Evolutionary conservation across 1,284 basidiomycete species (phyloP).

Genomic region (Apiotrichum akiyoshidainum): DNA sequence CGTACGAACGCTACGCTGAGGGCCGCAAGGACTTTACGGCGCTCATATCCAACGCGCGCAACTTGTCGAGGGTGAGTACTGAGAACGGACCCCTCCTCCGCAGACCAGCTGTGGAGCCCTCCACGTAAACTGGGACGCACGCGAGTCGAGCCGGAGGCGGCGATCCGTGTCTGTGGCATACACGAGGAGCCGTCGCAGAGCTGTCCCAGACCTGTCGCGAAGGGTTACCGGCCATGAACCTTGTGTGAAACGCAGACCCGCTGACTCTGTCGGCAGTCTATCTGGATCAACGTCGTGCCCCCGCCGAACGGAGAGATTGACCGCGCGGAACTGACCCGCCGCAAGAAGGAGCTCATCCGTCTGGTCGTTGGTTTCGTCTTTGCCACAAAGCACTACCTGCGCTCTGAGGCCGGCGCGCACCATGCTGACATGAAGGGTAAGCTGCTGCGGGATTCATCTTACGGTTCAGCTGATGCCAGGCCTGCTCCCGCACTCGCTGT

Average conservation of each 20-base stretch:
- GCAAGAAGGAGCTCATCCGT: conserved; percentile 69
- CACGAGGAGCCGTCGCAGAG: no score
- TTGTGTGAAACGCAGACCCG: neutral
- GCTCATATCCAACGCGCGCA: conserved; percentile 56
- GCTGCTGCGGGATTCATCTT: conserved; percentile 4
- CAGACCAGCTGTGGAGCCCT: no score
- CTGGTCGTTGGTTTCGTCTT: conserved; percentile 56
- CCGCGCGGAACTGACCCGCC: conserved; percentile 59
- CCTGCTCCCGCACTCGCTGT: conserved; percentile 34
- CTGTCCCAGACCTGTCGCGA: no score
- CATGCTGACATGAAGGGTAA: conserved; percentile 43
- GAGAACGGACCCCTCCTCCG: no score
- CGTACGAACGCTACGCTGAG: conserved; percentile 49
- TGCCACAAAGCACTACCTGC: conserved; percentile 45
- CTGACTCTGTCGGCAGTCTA: conserved; percentile 43
- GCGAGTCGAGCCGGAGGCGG: no score
- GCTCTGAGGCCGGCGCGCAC: conserved; percentile 45
- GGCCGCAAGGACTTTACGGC: conserved; percentile 72
- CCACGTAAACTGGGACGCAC: no score
- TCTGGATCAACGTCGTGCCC: conserved; percentile 75
- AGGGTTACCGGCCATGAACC: no score
- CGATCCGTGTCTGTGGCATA: no score
- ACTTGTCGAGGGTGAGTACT: conserved; percentile 55
- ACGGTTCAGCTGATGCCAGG: conserved; percentile 17
- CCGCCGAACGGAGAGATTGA: conserved; percentile 47